Evolutionary conservation across 176 grass and related monocot species (phyloP), one percentile per base, ranked within the genome.

Genomic region (Musa troglodytarum): DNA sequence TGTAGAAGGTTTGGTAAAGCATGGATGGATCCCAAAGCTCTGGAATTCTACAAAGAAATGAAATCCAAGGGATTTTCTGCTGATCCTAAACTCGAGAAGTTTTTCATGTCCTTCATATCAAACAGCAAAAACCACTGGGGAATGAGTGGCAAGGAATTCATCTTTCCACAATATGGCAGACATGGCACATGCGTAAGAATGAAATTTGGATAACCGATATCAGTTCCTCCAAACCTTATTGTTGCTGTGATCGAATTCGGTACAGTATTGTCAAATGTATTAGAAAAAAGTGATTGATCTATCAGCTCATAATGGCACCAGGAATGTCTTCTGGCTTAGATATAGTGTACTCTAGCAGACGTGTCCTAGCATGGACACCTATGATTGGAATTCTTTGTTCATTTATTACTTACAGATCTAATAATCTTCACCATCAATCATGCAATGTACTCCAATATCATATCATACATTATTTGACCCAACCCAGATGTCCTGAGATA

Each of bases 21-120:
- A 87, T 63, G 84, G 86, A 75, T 98, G 86, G 71, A 54, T 91
- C 53, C 72, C 75, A 78, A 90, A 87, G 90, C 94, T 65, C 82
- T 98, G 25, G 86, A 93, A 58, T 93, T 87, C 80, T 89, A 98
- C 50, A 82, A 93, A 78, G 90, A 93, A 76, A 98, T 98, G 94
- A 89, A 83, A 76, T 82, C 53, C 53, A 93, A 76, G 43, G 90
- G 94, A 52, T 98, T 86, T 85, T 21, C 80, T 56, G 72, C 86
- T 49, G 94, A 98, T 82, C 73, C 70, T 75, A 85, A 86, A 73
- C 83, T 93, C 57, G 90, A 98, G 34, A 93, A 83, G 75, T 75
- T 83, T 72, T 93, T 98, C 72, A 87, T 81, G 83, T 74, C 77
- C 1, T 86, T 97, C 83, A 75, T 93, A 24, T 72, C 81, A 55